phyloP scores from a whole-genome alignment of 2,329 filamentous ascomycete species.

The Arthrobotrys megalospora region DNA sequence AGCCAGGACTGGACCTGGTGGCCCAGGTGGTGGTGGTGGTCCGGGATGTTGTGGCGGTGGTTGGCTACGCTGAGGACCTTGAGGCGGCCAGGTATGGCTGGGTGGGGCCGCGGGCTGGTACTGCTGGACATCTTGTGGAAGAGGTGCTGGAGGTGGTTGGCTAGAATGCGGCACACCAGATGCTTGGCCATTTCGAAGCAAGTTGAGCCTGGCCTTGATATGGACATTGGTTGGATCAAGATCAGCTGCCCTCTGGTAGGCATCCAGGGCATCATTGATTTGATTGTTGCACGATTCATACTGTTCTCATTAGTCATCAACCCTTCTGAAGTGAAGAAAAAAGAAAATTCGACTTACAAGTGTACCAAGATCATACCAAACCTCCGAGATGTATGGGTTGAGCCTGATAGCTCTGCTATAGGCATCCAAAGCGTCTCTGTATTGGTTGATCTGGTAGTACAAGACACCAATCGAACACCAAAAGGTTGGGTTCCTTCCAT shows the following conservation, averaged over 20 bases:
- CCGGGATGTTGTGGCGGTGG: conserved; percentile 75
- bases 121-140: conserved; percentile 91
- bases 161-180: conserved; percentile 80
- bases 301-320: conserved; percentile 68
- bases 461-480: conserved; percentile 99
- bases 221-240: conserved; percentile 93
- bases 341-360: conserved; percentile 76
- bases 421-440: conserved; percentile 95
- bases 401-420: conserved; percentile 96
- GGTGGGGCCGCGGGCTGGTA: conserved; percentile 88
- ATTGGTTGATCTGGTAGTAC: conserved; percentile 99
- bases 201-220: conserved; percentile 92
- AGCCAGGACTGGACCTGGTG: conserved; percentile 69
- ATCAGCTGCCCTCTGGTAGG: conserved; percentile 93
- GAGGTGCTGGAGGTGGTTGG: conserved; percentile 74
- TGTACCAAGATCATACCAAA: conserved; percentile 98
- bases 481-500: conserved; percentile 97
- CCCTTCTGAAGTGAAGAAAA: conserved; percentile 24
- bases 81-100: conserved; percentile 73
- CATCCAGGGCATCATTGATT: conserved; percentile 94
- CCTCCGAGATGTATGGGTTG: conserved; percentile 98
- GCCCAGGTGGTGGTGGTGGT: conserved; percentile 65
- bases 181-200: conserved; percentile 85
- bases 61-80: conserved; percentile 79
- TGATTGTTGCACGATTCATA: conserved; percentile 99